Evolutionary conservation across 176 grass and related monocot genomes (phyloP).

Genomic region (Oropetium thomaeum): DNA sequence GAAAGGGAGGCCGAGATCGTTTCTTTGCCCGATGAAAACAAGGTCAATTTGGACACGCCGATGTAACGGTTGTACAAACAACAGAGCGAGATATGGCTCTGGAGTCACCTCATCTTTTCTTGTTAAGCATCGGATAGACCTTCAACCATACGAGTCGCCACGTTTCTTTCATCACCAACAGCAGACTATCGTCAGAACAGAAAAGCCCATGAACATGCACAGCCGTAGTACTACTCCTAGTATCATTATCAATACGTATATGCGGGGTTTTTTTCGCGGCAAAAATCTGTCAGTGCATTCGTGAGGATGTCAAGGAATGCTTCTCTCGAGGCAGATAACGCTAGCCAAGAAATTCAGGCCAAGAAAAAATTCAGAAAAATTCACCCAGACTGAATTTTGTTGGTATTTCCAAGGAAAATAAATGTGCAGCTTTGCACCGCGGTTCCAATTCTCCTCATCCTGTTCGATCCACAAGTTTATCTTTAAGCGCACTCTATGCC

Average conservation of each 20-base stretch:
- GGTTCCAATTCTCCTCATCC: constrained; percentile 12
- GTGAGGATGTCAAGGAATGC: no score
- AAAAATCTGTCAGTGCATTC: no score
- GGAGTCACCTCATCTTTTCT: not conserved
- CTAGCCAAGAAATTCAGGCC: not conserved
- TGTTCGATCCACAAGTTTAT: not conserved
- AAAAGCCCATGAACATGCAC: not conserved
- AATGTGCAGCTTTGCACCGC: not conserved
- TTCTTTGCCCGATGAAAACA: not conserved
- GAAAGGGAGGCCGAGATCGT: no score
- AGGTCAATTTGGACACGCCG: not conserved
- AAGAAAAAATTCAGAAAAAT: not conserved
- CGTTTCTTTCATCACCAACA: no score
- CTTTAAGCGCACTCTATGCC: not conserved
- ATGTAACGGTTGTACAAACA: not conserved
- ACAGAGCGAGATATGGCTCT: not conserved
- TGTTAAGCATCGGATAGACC: not conserved
- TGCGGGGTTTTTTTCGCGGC: no score
- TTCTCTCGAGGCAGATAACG: constrained; percentile 19
- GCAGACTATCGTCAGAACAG: not conserved
- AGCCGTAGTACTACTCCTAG: no score
- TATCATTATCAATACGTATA: not conserved
- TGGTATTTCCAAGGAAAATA: constrained; percentile 16
- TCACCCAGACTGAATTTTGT: not conserved
- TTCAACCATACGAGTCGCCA: no score